phyloP scores from a whole-genome alignment of 129 eudicot genomes.

The Flaveria linearis region DNA sequence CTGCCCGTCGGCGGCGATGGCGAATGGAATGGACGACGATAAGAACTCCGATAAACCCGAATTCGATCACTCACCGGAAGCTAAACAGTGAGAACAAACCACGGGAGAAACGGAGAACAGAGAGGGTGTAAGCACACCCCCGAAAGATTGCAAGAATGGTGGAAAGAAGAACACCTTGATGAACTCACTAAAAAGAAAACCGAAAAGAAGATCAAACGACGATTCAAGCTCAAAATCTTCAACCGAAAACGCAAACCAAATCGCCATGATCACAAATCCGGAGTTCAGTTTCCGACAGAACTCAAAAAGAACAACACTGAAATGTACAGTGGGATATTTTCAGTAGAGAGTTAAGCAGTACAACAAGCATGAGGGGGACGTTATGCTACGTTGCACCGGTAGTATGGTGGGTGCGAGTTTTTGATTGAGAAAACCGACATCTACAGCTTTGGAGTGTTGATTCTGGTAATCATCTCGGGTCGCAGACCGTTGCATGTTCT shows the following conservation, averaged over 20 bases:
- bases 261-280: constrained; percentile 22
- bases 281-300: constrained; percentile 72
- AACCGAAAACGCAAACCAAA: constrained; percentile 34
- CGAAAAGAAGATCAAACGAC: constrained; percentile 43
- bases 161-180: constrained; percentile 90
- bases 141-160: constrained; percentile 96
- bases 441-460: constrained; percentile 85
- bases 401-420: constrained; percentile 69
- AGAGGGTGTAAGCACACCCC: constrained; percentile 43
- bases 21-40: constrained; percentile 79
- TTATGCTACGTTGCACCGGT: constrained; percentile 94
- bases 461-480: constrained; percentile 86
- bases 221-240: constrained; percentile 46
- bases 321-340: constrained; percentile 86
- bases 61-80: constrained; percentile 30
- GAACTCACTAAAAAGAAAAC: constrained; percentile 58
- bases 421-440: constrained; percentile 87
- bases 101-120: constrained; percentile 33
- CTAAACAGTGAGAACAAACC: constrained; percentile 34
- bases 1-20: constrained; percentile 53
- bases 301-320: constrained; percentile 64
- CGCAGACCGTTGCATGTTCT: constrained; percentile 90
- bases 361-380: constrained; percentile 98
- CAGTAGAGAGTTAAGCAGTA: constrained; percentile 92
- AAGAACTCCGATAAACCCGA: constrained; percentile 40